These are phyloP conservation scores for Coprinopsis cinerea DNA, from an alignment of 768 basidiomycete species.

Conservation along the genomic window DNA sequence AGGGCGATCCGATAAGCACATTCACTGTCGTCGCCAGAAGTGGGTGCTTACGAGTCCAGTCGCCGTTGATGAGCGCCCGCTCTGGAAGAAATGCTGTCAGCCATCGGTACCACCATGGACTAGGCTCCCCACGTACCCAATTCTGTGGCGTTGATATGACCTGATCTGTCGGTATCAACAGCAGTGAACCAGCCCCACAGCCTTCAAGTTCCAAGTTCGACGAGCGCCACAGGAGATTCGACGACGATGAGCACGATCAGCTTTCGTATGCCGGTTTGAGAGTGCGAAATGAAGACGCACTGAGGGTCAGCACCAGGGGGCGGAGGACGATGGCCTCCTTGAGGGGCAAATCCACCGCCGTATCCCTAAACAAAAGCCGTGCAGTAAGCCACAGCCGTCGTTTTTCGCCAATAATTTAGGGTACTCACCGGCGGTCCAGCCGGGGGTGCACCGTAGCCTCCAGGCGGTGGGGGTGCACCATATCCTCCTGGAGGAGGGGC, in stretches of 20 bases:
- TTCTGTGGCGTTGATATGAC: constrained; percentile 57
- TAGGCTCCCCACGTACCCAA: constrained; percentile 45
- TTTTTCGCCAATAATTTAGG: too few relatives aligned
- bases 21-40: constrained; percentile 1
- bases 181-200: constrained; percentile 68
- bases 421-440: too few relatives aligned
- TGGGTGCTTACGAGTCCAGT: constrained; percentile 65
- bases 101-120: neutral
- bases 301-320: constrained; percentile 72
- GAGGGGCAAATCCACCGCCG: constrained; percentile 33
- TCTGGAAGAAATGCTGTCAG: constrained; percentile 23
- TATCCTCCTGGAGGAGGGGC: constrained; percentile 23
- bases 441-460: constrained; percentile 19
- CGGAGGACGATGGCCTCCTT: constrained; percentile 32
- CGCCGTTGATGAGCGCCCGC: constrained; percentile 48
- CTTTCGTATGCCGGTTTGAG: neutral
- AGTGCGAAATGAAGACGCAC: constrained; percentile 34
- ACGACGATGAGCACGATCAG: too few relatives aligned
- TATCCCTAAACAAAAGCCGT: too few relatives aligned
- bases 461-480: constrained; percentile 20
- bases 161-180: constrained; percentile 68
- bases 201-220: constrained; percentile 30
- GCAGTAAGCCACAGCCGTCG: too few relatives aligned
- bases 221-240: too few relatives aligned
- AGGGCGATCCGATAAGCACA: neutral